Evolutionary conservation across 176 grass and related monocot genomes (phyloP), one percentile per base, ranked within the genome.

Genomic region (Rhynchospora breviuscula): DNA sequence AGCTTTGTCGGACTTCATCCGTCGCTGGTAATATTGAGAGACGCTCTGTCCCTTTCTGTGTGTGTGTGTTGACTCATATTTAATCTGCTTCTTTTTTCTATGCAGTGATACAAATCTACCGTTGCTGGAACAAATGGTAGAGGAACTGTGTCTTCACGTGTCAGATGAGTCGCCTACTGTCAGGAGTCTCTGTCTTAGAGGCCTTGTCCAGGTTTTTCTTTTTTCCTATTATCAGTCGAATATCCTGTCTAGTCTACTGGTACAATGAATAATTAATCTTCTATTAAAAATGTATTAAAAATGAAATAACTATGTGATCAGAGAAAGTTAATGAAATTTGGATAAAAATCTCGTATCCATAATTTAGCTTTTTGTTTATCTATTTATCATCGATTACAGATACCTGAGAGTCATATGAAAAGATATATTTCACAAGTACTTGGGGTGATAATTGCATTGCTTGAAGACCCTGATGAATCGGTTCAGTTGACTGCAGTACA

Each of bases 401-500:
- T 94, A 87, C 95, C 95, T 48, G 86, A 93, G 67, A 90, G 79
- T 72, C 89, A 91, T 53, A 98, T 98, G 84, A 52, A 66, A 88
- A 91, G 75, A 62, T 98, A 94, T 85, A 94, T 98, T 81, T 44
- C 73, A 81, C 94, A 87, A 97, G 84, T 89, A 31, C 85, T 98
- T 79, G 92, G 95, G 52, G 92, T 98, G 79, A 91, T 98, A 88
- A 85, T 98, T 78, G 95, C 92, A 73, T 90, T 98, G 79, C 95
- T 98, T 83, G 95, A 98, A 93, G 95, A 94, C 63, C 64, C 90
- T 86, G 93, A 87, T 25, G 92, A 98, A 68, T 91, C 90, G 65
- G 95, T 98, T 90, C 89, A 94, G 87, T 86, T 98, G 59, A 98
- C 95, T 87, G 92, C 92, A 84, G 95, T 94, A 17, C 92, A 94